phyloP scores from a whole-genome alignment of 176 grass and related monocot species.

The Aechmea fasciata region DNA sequence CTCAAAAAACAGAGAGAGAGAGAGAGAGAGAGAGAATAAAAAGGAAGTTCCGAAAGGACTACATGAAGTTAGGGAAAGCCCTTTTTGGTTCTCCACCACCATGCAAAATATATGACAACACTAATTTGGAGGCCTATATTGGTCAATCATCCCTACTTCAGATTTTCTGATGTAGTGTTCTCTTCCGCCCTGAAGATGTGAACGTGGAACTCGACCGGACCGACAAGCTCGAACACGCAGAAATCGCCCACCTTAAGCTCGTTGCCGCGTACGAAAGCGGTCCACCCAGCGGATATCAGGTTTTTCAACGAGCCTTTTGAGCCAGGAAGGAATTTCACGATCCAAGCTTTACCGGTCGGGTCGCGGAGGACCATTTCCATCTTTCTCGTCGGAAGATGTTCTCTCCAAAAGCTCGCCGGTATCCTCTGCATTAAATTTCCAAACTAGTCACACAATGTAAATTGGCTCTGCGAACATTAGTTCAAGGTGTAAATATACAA shows the following conservation, averaged over 20 bases:
- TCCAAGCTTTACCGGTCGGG: conserved; percentile 2
- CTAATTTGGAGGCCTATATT: no score
- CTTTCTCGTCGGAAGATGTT: background rate
- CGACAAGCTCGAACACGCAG: conserved; percentile 12
- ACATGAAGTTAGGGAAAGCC: no score
- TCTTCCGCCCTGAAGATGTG: background rate
- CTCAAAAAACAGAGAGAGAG: no score
- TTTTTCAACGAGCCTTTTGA: background rate
- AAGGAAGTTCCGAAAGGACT: no score
- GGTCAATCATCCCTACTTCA: no score
- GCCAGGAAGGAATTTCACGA: conserved; percentile 8
- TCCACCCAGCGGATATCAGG: conserved; percentile 11
- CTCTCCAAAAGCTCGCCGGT: conserved; percentile 5
- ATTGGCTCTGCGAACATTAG: background rate
- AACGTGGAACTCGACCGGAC: conserved; percentile 4
- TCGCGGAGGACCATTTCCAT: conserved; percentile 3
- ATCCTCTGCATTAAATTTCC: conserved; percentile 6
- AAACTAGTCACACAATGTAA: background rate
- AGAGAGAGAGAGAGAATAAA: no score
- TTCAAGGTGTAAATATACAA: no score
- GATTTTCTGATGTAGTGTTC: background rate
- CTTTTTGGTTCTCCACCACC: no score
- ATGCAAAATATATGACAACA: no score
- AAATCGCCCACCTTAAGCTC: conserved; percentile 14
- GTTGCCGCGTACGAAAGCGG: conserved; percentile 4